Evolutionary conservation across 768 basidiomycete species (phyloP), one percentile per base, ranked within the genome.

Genomic region (Mycena albidolilacea): DNA sequence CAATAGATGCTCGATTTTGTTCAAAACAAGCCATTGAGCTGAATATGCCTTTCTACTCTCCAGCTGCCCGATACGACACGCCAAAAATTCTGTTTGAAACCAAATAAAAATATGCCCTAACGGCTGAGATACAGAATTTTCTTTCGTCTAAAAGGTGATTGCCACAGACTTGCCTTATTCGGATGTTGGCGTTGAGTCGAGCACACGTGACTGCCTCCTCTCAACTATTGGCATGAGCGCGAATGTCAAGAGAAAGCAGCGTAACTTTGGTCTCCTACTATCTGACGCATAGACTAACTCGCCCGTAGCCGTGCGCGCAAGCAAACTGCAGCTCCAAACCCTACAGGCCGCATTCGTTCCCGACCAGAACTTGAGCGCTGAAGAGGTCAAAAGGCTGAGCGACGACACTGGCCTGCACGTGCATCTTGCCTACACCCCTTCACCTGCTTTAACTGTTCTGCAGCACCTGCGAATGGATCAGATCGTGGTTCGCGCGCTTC

Each of bases 391-490:
- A 35, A 74, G 70, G 19, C 73, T 85, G 46, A 78, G 78, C 69
- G 74, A 77, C 14, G 75, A 81, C 58, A 82, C 79, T n/a, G 79
- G 80, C 67, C 77, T 85, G 84, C 84, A 80, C 74, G 84, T 78
- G 38, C 66, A 15, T 30, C 11, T 19, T 63, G 43, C 57, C 60
- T 58, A 46, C 39, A 41, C 60, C 41, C 5, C 17, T 48, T 55
- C 19, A 52, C 10, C 30, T 30, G 30, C 23, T 17, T 71, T 8
- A 63, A 30, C 15, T 35, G 23, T 9, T 50, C 46, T 15, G 50
- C 71, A 83, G 84, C 43, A 76, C 82, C 37, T 30, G 58, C 30
- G 81, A 80, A 72, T 84, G 84, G 84, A 83, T 85, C 23, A 64
- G 73, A 39, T 79, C 80, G 39, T 85, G 83, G 84, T 82, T 82